Percentiles rank a stretch among this genome's conserved stretches.
phyloP scores from a whole-genome alignment of 1,139 yeast species.

The Pichia sp. region DNA sequence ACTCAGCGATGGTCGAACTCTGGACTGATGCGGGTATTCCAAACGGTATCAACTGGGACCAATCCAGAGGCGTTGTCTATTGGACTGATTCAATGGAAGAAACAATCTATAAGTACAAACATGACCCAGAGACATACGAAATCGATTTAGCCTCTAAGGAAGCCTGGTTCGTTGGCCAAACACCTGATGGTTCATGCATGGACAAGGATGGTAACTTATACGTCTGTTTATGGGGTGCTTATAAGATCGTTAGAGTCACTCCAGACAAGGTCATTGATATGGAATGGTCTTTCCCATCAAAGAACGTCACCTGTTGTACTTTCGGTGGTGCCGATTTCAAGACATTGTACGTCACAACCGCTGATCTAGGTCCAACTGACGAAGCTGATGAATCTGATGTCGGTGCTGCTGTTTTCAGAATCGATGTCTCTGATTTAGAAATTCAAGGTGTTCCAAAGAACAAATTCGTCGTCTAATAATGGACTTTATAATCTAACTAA shows the following conservation, averaged over 20 bases:
- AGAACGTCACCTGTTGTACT: slow-evolving; percentile 65
- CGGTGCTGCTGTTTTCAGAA: slow-evolving; percentile 53
- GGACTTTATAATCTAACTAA: neutral
- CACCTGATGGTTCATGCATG: slow-evolving; percentile 81
- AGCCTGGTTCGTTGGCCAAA: slow-evolving; percentile 36
- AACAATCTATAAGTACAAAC: slow-evolving; percentile 62
- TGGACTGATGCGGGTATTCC: slow-evolving; percentile 49
- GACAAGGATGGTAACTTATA: slow-evolving; percentile 63
- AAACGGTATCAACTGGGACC: slow-evolving; percentile 79
- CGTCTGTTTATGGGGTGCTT: slow-evolving; percentile 66
- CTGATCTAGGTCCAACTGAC: slow-evolving; percentile 40
- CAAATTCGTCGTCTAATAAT: slow-evolving; percentile 21
- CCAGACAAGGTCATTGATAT: slow-evolving; percentile 50
- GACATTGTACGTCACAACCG: slow-evolving; percentile 69
- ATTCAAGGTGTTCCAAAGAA: slow-evolving; percentile 36
- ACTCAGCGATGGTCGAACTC: slow-evolving; percentile 26
- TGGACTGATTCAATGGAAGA: slow-evolving; percentile 71
- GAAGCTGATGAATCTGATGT: slow-evolving; percentile 45
- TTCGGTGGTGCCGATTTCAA: slow-evolving; percentile 63
- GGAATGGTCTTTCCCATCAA: slow-evolving; percentile 58
- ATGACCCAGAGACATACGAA: slow-evolving; percentile 43
- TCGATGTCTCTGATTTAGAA: slow-evolving; percentile 32
- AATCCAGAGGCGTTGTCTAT: slow-evolving; percentile 44
- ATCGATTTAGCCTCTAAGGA: slow-evolving; percentile 40
- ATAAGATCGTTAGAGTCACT: slow-evolving; percentile 53